phyloP scores from a whole-genome alignment of 2,329 filamentous ascomycete species.

The Xylariaceae sp. region DNA sequence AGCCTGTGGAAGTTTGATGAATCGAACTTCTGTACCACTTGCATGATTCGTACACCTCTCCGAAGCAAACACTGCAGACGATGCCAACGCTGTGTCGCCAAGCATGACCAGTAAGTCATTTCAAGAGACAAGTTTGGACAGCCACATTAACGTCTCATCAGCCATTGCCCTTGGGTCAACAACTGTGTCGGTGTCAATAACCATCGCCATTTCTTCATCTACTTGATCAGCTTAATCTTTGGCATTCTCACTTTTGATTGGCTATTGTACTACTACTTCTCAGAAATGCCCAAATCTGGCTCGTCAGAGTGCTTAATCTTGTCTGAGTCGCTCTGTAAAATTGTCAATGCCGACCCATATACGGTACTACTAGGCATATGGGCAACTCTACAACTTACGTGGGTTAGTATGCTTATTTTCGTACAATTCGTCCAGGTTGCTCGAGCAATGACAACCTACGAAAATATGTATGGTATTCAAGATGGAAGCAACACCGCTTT shows the following conservation, averaged over 20 bases:
- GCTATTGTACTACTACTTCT: conserved; percentile 74
- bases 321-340: conserved; percentile 73
- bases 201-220: conserved; percentile 92
- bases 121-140: background rate
- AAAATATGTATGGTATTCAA: conserved; percentile 87
- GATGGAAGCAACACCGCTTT: conserved; percentile 61
- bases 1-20: conserved; percentile 90
- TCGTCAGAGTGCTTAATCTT: conserved; percentile 74
- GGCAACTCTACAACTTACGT: conserved; percentile 83
- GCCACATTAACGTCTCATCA: conserved; percentile 46
- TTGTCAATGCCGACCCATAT: conserved; percentile 82
- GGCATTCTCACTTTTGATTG: conserved; percentile 76
- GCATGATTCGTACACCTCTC: conserved; percentile 91
- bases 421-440: conserved; percentile 94
- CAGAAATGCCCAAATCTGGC: conserved; percentile 58
- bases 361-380: conserved; percentile 81
- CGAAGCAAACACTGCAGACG: conserved; percentile 95
- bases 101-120: conserved; percentile 88
- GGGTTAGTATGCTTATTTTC: conserved; percentile 96
- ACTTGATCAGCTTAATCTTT: conserved; percentile 77
- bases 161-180: conserved; percentile 97
- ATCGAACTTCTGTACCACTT: conserved; percentile 88
- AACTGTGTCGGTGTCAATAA: conserved; percentile 97
- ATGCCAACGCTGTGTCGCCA: conserved; percentile 91
- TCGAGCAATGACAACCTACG: conserved; percentile 92